A percentile compares a stretch with the other conserved stretches of the same genome.
Evolutionary conservation across 164 flowering plant species (phyloP).

Genomic region (Vitis labrusca): DNA sequence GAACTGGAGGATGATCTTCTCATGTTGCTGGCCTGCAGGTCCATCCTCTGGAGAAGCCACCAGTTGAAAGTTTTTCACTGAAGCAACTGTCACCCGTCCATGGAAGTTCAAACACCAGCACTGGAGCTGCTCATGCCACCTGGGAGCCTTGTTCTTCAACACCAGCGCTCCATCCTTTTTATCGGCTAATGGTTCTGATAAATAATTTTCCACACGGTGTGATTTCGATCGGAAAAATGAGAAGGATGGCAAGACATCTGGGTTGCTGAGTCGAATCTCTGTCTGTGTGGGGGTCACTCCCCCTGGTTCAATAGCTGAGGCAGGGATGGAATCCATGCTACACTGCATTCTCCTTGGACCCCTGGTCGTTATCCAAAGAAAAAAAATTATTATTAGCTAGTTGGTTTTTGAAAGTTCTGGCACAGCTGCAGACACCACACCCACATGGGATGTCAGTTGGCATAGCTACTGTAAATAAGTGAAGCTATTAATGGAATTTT

Average conservation of each 20-base stretch:
- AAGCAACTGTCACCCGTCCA: constrained; percentile 80
- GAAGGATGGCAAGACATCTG: constrained; percentile 46
- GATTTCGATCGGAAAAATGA: constrained; percentile 60
- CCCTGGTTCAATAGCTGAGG: constrained; percentile 57
- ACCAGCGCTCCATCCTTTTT: constrained; percentile 49
- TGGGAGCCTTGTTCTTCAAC: constrained; percentile 67
- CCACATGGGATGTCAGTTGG: too few relatives aligned
- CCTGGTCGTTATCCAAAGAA: constrained; percentile 32
- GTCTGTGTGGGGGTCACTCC: constrained; percentile 75
- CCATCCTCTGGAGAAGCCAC: constrained; percentile 60
- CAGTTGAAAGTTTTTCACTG: constrained; percentile 80
- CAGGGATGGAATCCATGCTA: constrained; percentile 62
- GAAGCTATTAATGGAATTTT: too few relatives aligned
- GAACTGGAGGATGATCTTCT: constrained; percentile 68
- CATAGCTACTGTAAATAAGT: too few relatives aligned
- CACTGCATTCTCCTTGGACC: constrained; percentile 82
- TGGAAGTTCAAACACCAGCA: constrained; percentile 86
- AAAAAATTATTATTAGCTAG: not conserved
- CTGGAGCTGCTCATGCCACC: constrained; percentile 89
- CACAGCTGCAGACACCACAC: too few relatives aligned
- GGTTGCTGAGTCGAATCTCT: constrained; percentile 40
- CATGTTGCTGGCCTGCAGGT: constrained; percentile 50
- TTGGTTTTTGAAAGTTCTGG: not conserved
- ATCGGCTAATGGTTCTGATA: constrained; percentile 35
- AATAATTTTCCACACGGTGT: constrained; percentile 27